These are phyloP conservation scores for Colletotrichum sp. DNA, from an alignment of 2,329 filamentous ascomycete species.

Conservation along the genomic window DNA sequence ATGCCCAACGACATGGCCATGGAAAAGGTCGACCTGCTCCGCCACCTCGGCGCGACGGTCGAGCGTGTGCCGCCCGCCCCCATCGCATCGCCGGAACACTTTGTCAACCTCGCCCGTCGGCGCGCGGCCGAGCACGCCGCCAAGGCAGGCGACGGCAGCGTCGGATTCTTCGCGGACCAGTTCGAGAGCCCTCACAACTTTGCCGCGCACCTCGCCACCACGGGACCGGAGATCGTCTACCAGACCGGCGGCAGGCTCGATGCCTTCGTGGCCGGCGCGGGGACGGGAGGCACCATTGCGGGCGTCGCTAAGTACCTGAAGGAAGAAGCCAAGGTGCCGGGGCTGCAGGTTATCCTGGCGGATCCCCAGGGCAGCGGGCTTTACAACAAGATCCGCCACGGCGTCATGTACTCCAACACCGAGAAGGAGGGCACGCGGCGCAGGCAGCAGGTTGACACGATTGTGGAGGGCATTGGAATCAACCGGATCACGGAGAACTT, in stretches of 20 bases:
- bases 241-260: slow-evolving; percentile 80
- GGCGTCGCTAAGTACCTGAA: slow-evolving; percentile 88
- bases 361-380: slow-evolving; percentile 94
- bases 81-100: slow-evolving; percentile 92
- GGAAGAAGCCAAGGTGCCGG: slow-evolving; percentile 62
- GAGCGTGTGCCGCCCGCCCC: slow-evolving; percentile 90
- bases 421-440: slow-evolving; percentile 91
- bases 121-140: slow-evolving; percentile 78
- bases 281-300: slow-evolving; percentile 91
- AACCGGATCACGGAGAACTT: slow-evolving; percentile 96
- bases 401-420: slow-evolving; percentile 92
- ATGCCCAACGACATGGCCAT: slow-evolving; percentile 92
- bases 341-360: slow-evolving; percentile 78
- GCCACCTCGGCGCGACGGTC: slow-evolving; percentile 90
- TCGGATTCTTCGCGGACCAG: slow-evolving; percentile 94
- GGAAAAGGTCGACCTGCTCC: slow-evolving; percentile 89
- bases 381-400: slow-evolving; percentile 89
- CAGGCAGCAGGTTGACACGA: slow-evolving; percentile 89
- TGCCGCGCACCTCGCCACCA: slow-evolving; percentile 79
- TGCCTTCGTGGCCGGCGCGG: slow-evolving; percentile 91
- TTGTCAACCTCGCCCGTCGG: slow-evolving; percentile 86
- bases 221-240: slow-evolving; percentile 86
- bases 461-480: slow-evolving; percentile 95
- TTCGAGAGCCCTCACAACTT: slow-evolving; percentile 94
- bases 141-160: slow-evolving; percentile 62